Evolutionary conservation across 23 red algal species (phyloP), one percentile per base, ranked within the genome.

Genomic region (Gracilaria domingensis): DNA sequence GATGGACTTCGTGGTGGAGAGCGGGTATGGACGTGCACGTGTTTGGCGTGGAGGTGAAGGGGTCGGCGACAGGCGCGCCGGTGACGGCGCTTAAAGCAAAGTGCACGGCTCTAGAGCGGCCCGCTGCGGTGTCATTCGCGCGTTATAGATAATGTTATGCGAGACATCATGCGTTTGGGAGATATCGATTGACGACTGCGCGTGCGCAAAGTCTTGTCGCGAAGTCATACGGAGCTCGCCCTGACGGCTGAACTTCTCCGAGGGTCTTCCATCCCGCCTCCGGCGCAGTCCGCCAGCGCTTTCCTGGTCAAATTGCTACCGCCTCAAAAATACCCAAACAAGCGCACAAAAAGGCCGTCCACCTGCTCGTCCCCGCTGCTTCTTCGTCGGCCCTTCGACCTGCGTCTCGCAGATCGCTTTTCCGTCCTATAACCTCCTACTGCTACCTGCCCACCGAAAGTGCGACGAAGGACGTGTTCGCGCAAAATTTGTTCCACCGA

Each of bases 241-340:
- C 17, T 55, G 17, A 55, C 51, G 51, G 51, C 51, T 55, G 9
- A 55, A 55, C 9, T 18, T 18, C 8, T 18, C 14, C 45, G 12
- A 48, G 18, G 1, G 51, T 11, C 42, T 55, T 55, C 51, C 51
- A 55, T 55, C 51, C 51, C 14, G 51, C 51, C 51, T 8, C 51
- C 51, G n/a, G n/a, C n/a, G n/a, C n/a, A 18, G 11, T 20, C 51
- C 11, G 51, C 17, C 51, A 55, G 17, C 17, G 59, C 26, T 62
- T 62, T 62, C 59, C 23, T 62, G 59, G 2, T 62, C 59, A 29
- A 30, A 62, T 62, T 69, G 26, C 28, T 69, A 69, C 64, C 64
- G 33, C 30, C 30, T 69, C 64, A 28, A 69, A 69, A 37, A 36
- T 36, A 69, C 64, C 33, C 29, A 69, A 69, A 37, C 64, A 69